These are phyloP conservation scores for Lasiodiplodia hormozganensis DNA, from an alignment of 2,329 filamentous ascomycete species.

Conservation along the genomic window DNA sequence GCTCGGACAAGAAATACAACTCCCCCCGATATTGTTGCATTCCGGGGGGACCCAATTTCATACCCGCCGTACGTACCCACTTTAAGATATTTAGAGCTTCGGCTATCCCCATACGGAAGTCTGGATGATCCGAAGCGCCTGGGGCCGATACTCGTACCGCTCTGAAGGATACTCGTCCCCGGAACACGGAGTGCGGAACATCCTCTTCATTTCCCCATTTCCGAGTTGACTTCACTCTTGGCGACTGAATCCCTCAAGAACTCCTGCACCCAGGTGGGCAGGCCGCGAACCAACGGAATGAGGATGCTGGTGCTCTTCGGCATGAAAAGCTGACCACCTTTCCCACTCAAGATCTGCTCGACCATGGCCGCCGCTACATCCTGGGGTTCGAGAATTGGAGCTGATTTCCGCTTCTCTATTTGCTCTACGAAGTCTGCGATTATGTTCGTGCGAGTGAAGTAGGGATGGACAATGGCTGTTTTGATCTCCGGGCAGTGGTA, in stretches of 20 bases:
- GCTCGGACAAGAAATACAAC: background rate
- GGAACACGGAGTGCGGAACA: too few species aligned
- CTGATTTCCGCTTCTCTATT: conserved; percentile 3
- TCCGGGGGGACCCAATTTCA: background rate
- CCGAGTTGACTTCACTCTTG: background rate
- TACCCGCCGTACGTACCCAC: background rate
- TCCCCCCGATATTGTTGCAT: background rate
- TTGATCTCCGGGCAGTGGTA: conserved; percentile 36
- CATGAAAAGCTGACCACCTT: conserved; percentile 37
- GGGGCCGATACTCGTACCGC: conserved; percentile 11
- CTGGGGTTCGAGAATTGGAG: conserved; percentile 34
- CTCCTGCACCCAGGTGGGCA: conserved; percentile 40
- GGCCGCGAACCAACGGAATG: conserved; percentile 40
- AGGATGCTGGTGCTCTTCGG: conserved; percentile 34
- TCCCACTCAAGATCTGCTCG: conserved; percentile 37
- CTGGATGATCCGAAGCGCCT: background rate
- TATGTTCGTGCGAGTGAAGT: conserved; percentile 39
- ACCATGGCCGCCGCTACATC: conserved; percentile 37
- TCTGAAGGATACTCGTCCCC: background rate
- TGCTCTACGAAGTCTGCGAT: conserved; percentile 33
- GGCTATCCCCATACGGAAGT: background rate
- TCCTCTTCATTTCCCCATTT: background rate
- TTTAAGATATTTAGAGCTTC: conserved; percentile 14
- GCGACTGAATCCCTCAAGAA: conserved; percentile 32
- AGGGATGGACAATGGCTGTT: conserved; percentile 40